Evolutionary conservation across 2,329 filamentous ascomycete genomes (phyloP).

Genomic region (Triangularia setosa): DNA sequence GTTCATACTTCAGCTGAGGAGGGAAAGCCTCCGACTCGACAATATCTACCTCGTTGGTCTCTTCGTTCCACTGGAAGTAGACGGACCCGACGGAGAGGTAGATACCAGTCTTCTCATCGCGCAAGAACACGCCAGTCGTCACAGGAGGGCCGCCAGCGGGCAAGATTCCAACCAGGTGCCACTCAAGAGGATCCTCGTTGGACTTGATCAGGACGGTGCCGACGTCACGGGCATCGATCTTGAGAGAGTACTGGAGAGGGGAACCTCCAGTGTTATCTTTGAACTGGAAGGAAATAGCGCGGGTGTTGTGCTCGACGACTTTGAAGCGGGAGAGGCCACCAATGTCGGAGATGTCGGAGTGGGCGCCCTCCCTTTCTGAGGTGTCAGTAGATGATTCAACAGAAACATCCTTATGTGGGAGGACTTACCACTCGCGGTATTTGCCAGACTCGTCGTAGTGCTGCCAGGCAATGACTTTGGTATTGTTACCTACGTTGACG

Average conservation of each 20-base stretch:
- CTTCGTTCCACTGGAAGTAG: conserved; percentile 5
- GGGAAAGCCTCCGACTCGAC: conserved; percentile 6
- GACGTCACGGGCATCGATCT: conserved; percentile 6
- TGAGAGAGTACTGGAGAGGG: conserved; percentile 1
- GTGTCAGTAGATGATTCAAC: neutral
- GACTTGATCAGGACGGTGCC: neutral
- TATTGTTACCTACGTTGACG: neutral
- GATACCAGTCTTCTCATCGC: neutral
- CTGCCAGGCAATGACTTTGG: conserved; percentile 11
- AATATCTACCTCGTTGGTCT: neutral
- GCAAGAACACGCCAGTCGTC: conserved; percentile 2
- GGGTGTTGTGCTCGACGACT: neutral
- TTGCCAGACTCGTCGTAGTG: conserved; percentile 1
- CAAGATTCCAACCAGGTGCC: neutral
- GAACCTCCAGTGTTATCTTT: conserved; percentile 1
- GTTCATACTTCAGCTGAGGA: neutral
- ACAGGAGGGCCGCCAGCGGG: conserved; percentile 4
- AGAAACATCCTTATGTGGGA: neutral
- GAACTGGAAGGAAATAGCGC: conserved; percentile 6
- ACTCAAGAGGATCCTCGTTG: neutral
- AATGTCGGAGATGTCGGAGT: conserved; percentile 2
- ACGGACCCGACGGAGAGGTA: conserved; percentile 2
- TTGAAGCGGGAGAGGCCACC: conserved; percentile 3
- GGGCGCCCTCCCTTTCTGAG: neutral
- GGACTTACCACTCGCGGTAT: conserved; percentile 3